phyloP scores from a whole-genome alignment of 2,329 filamentous ascomycete genomes.

The Fusarium duplospermum region DNA sequence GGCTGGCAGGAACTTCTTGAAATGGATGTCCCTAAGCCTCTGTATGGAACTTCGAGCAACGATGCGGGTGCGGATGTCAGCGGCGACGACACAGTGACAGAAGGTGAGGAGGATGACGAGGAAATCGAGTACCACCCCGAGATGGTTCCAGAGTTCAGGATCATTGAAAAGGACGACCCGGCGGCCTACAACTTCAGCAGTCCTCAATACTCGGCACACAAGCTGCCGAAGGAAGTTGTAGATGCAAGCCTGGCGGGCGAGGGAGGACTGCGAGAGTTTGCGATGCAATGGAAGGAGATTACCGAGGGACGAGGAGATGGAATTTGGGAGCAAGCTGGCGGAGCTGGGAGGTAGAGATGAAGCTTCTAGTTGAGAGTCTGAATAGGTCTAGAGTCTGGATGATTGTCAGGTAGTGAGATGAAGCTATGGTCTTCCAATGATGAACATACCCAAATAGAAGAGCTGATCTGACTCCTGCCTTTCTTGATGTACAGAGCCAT shows the following conservation, averaged over 20 bases:
- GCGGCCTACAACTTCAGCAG: conserved; percentile 89
- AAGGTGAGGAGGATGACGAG: conserved; percentile 53
- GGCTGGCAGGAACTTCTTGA: conserved; percentile 88
- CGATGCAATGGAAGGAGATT: conserved; percentile 77
- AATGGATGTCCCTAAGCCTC: conserved; percentile 70
- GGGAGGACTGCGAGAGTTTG: conserved; percentile 84
- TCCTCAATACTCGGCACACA: conserved; percentile 93
- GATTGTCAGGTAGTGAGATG: background rate
- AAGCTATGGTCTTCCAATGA: background rate
- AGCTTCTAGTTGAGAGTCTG: background rate
- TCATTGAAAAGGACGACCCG: conserved; percentile 86
- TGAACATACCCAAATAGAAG: background rate
- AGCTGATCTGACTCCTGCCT: background rate
- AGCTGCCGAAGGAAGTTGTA: conserved; percentile 93
- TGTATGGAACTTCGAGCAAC: conserved; percentile 59
- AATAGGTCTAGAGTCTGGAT: background rate
- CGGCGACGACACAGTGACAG: conserved; percentile 52
- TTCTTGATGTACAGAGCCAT: background rate
- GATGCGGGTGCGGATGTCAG: conserved; percentile 49
- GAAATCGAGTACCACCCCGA: conserved; percentile 65
- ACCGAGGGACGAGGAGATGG: conserved; percentile 55
- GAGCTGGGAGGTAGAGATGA: conserved; percentile 17
- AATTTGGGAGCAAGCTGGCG: conserved; percentile 52
- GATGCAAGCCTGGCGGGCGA: conserved; percentile 75
- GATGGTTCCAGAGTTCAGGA: conserved; percentile 80